Evolutionary conservation across 129 eudicot species (phyloP).

Genomic region (Ambrosia artemisiifolia): DNA sequence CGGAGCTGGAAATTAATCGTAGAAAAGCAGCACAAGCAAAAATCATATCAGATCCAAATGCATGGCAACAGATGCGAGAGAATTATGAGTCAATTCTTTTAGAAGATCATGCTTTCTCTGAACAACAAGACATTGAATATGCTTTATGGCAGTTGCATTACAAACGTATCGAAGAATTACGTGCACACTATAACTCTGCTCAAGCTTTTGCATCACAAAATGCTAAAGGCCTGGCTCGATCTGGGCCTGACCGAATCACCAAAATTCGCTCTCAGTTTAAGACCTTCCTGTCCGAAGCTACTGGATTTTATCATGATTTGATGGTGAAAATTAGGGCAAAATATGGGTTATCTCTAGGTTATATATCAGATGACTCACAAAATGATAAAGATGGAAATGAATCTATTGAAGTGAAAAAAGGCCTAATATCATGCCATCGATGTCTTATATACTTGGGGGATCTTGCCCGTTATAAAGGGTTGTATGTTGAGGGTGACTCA

Average conservation of each 20-base stretch:
- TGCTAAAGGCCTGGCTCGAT: slow-evolving; percentile 56
- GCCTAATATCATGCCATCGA: slow-evolving; percentile 82
- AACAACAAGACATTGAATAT: slow-evolving; percentile 80
- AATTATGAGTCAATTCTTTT: slow-evolving; percentile 76
- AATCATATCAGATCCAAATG: slow-evolving; percentile 70
- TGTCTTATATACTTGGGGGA: slow-evolving; percentile 93
- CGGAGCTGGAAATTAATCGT: slow-evolving; percentile 74
- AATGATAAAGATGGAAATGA: slow-evolving; percentile 56
- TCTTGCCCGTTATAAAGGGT: slow-evolving; percentile 94
- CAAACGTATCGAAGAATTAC: slow-evolving; percentile 77
- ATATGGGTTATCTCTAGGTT: slow-evolving; percentile 69
- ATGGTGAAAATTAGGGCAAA: slow-evolving; percentile 88
- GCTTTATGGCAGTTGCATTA: slow-evolving; percentile 96
- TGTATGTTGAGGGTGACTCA: slow-evolving; percentile 90
- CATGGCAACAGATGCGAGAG: slow-evolving; percentile 91
- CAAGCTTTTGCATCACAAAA: slow-evolving; percentile 54
- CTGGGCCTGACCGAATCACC: slow-evolving; percentile 64
- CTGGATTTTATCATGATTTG: slow-evolving; percentile 93
- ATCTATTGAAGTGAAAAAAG: slow-evolving; percentile 61
- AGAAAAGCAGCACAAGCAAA: slow-evolving; percentile 85
- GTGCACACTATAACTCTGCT: slow-evolving; percentile 70
- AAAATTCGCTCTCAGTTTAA: slow-evolving; percentile 85
- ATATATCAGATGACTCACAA: slow-evolving; percentile 56
- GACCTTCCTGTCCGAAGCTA: slow-evolving; percentile 91
- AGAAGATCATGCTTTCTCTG: slow-evolving; percentile 84